Conservation (phyloP, 129 eudicot genomes). For the Flaveria robusta region DNA sequence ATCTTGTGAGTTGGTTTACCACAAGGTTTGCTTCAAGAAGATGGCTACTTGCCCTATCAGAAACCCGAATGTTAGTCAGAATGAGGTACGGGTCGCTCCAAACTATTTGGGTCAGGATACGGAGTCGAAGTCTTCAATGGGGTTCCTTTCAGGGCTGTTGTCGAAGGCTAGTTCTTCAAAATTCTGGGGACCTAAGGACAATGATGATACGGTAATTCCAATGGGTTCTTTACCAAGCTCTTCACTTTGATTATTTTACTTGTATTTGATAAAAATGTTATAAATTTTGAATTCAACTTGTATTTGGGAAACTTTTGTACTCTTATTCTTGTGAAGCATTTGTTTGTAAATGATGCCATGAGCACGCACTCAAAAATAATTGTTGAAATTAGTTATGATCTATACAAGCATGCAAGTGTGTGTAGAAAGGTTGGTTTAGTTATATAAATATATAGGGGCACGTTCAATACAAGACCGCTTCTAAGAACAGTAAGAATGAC, state of each 20-base stretch:
- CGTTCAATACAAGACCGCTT: too few species aligned
- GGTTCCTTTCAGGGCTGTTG: conserved; percentile 61
- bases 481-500: too few species aligned
- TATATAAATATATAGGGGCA: too few species aligned
- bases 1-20: conserved; percentile 71
- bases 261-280: conserved; percentile 1
- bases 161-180: conserved; percentile 53
- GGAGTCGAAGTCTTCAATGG: conserved; percentile 40
- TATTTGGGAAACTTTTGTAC: conserved; percentile 19
- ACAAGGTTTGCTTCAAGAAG: conserved; percentile 69
- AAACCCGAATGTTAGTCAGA: conserved; percentile 16
- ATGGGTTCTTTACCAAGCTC: conserved; percentile 84
- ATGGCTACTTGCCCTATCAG: conserved; percentile 48
- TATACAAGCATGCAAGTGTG: background rate
- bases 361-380: background rate
- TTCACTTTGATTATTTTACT: conserved; percentile 44
- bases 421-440: too few species aligned
- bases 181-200: conserved; percentile 34
- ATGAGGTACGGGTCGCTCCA: conserved; percentile 30
- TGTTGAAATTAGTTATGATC: background rate
- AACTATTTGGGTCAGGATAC: conserved; percentile 36
- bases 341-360: conserved; percentile 21
- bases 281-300: background rate
- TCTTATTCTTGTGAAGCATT: conserved; percentile 32
- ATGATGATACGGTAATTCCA: conserved; percentile 51